These are phyloP conservation scores for Suillus clintonianus DNA, from an alignment of 768 basidiomycete genomes.

Conservation along the genomic window DNA sequence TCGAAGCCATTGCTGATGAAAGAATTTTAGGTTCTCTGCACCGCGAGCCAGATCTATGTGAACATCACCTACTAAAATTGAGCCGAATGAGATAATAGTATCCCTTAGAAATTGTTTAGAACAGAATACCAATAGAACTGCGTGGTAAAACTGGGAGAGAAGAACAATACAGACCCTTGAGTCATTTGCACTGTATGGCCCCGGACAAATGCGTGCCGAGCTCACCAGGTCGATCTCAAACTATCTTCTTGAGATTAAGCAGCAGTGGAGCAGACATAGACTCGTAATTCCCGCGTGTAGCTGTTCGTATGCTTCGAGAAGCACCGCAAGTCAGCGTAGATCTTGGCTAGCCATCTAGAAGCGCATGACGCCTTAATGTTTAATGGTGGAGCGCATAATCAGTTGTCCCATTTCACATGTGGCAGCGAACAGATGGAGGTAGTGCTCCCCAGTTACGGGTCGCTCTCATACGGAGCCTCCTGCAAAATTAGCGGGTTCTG, in stretches of 20 bases:
- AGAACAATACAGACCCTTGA: neutral
- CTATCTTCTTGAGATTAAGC: conserved; percentile 44
- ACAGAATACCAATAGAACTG: conserved; percentile 7
- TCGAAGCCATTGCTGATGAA: conserved; percentile 1
- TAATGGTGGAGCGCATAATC: no score
- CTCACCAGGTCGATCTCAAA: conserved; percentile 15
- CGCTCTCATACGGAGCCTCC: no score
- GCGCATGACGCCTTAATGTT: no score
- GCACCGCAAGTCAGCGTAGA: conserved; percentile 62
- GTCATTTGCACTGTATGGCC: neutral
- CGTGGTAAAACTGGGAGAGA: neutral
- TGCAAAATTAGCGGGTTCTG: no score
- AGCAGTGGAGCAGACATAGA: conserved; percentile 37
- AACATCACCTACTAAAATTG: conserved; percentile 14
- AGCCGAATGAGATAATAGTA: neutral
- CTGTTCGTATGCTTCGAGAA: conserved; percentile 45
- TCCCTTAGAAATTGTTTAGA: neutral
- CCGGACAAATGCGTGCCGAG: conserved; percentile 9
- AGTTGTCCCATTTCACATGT: no score
- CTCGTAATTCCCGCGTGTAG: conserved; percentile 47
- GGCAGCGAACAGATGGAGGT: no score
- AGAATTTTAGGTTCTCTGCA: conserved; percentile 24
- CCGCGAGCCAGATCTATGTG: conserved; percentile 24
- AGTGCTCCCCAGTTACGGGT: no score
- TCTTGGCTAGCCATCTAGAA: conserved; percentile 40